Evolutionary conservation across 2,329 filamentous ascomycete genomes (phyloP), one percentile per base, ranked within the genome.

Genomic region (Onygenales sp.): DNA sequence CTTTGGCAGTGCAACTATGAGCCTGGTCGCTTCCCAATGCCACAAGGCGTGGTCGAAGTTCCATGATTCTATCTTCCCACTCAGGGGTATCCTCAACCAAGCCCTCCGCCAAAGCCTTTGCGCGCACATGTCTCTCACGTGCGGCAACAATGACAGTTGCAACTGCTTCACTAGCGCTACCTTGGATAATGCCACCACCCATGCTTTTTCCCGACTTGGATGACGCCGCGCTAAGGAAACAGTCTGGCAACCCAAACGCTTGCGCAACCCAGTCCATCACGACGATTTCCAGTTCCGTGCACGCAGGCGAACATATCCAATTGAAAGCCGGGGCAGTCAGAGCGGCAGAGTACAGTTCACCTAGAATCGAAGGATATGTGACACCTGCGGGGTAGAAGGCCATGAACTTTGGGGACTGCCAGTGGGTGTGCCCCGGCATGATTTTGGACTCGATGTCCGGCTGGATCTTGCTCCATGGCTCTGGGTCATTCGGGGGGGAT

Each of bases 261-360:
- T 86, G 82, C 13, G 86, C 88, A 3, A 96, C 74, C 91, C 92
- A 97, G 70, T 97, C 92, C 67, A 96, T 79, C 43, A 95, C 86
- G 27, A 96, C 79, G 0, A 91, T 95, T 76, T 97, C 92, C 47
- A 97, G 79, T 73, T 97, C 92, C 0, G 92, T 97, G 14, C 93
- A 85, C 6, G 87, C 90, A 0, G 92, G 92, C 5, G 85, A 90
- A 72, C 92, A 96, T 58, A 96, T 84, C 92, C 92, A 97, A 72
- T 97, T 97, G 77, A 97, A 97, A 40, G 89, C 89, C 1, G 92
- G 89, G 13, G 88, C 88, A 10, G 84, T 93, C 71, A 96, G 91
- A 6, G 89, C 86, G 4, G 88, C 85, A 43, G 84, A 88, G 76
- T 95, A 97, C 75, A 97, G 84, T 72, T 97, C 92, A 17, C 89